Conservation (phyloP, 2,329 filamentous ascomycete species). For the Trichoderma harzianum region DNA sequence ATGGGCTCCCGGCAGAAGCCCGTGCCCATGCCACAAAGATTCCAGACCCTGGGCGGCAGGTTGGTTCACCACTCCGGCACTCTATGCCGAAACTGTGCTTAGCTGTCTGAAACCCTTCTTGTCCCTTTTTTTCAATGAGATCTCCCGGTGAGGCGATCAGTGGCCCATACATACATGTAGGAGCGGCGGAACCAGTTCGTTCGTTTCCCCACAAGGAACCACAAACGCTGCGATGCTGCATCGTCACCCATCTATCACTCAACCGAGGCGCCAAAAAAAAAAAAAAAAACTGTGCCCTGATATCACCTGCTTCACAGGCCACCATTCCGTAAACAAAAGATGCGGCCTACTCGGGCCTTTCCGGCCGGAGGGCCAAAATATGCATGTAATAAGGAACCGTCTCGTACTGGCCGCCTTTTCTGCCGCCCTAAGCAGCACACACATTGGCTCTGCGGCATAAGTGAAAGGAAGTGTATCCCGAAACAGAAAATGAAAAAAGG, state of each 20-base stretch:
- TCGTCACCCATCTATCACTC: constrained; percentile 14
- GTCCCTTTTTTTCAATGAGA: not conserved
- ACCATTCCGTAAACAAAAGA: constrained; percentile 13
- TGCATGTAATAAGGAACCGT: constrained; percentile 18
- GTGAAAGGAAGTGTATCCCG: constrained; percentile 4
- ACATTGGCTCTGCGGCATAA: constrained; percentile 4
- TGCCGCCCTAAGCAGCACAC: constrained; percentile 6
- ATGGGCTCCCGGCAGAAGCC: not conserved
- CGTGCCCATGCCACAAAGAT: not conserved
- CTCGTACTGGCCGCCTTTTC: constrained; percentile 2
- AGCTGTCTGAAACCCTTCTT: not conserved
- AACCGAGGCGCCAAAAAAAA: constrained; percentile 8
- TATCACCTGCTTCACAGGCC: constrained; percentile 12
- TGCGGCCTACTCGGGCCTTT: constrained; percentile 18
- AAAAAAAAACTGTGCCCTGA: constrained; percentile 6
- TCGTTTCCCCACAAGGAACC: not conserved
- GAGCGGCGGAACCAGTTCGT: constrained; percentile 3
- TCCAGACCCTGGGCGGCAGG: not conserved
- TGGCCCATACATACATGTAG: not conserved
- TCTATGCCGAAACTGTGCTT: constrained; percentile 1
- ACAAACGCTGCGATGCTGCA: constrained; percentile 14
- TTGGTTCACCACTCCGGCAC: not conserved
- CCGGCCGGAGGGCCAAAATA: constrained; percentile 15
- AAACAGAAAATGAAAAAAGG: constrained; percentile 10
- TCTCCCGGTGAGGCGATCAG: constrained; percentile 19